Evolutionary conservation across 768 basidiomycete genomes (phyloP).

Genomic region (Phlegmacium glaucopus): DNA sequence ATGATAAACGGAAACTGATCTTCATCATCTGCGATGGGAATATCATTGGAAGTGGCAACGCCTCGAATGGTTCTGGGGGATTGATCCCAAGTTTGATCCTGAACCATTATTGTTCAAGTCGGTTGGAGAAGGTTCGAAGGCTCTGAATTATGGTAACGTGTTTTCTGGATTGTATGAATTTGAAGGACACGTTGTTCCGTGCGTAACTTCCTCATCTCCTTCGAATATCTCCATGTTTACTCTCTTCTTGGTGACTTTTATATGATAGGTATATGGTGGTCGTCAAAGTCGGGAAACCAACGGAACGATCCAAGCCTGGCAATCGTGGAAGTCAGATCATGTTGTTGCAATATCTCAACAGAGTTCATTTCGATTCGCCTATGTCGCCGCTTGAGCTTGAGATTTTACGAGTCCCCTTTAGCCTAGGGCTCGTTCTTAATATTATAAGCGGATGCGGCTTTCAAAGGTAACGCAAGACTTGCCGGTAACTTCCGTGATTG

Average conservation of each 20-base stretch:
- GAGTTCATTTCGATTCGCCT: constrained; percentile 91
- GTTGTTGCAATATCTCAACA: constrained; percentile 86
- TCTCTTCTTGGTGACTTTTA: not conserved
- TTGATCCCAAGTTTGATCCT: constrained; percentile 86
- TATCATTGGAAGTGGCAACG: constrained; percentile 93
- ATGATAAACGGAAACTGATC: constrained; percentile 92
- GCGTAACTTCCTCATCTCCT: constrained; percentile 27
- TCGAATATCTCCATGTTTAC: not conserved
- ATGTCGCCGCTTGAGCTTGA: constrained; percentile 95
- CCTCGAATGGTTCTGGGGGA: constrained; percentile 89
- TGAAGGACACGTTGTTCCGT: constrained; percentile 94
- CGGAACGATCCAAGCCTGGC: constrained; percentile 87
- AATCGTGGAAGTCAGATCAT: constrained; percentile 94
- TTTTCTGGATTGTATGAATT: constrained; percentile 95
- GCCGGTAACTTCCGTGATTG: no score
- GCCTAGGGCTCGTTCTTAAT: no score
- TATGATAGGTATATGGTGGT: constrained; percentile 77
- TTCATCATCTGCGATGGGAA: constrained; percentile 96
- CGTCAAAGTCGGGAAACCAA: constrained; percentile 93
- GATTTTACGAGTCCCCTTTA: no score
- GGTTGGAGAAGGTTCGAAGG: constrained; percentile 84
- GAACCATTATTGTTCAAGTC: constrained; percentile 91
- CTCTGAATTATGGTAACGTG: constrained; percentile 92
- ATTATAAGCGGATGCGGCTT: no score
- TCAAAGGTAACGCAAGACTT: no score